Evolutionary conservation across 2,329 filamentous ascomycete species (phyloP), one percentile per base, ranked within the genome.

Genomic region (Epichloe aotearoae): DNA sequence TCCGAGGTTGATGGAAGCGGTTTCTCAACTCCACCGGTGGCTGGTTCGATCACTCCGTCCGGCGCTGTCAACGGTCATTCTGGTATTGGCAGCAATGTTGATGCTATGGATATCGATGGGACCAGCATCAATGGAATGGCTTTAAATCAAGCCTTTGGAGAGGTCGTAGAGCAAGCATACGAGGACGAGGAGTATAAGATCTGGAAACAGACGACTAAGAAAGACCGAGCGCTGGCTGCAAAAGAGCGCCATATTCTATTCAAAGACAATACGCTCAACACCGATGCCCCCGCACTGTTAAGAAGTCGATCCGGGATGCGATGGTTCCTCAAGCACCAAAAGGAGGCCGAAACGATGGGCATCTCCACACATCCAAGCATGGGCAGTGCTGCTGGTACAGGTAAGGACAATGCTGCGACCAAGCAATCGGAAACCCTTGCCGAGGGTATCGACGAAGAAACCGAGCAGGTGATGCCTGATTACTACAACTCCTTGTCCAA

Each of bases 201-300:
- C 37, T 98, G 94, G 93, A 98, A 97, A 70, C 91, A 97, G 67
- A 88, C 95, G 40, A 98, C 93, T 2, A 97, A 97, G 69, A 96
- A 93, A 64, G 90, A 95, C 61, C 83, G 93, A 55, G 93, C 93
- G 4, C 72, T 85, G 23, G 81, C 91, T 49, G 86, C 93, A 53
- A 88, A 90, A 56, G 88, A 95, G 63, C 80, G 93, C 34, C 83
- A 89, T 65, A 80, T 86, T 39, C 77, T 98, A 14, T 95, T 98
- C 69, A 85, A 84, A 54, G 86, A 84, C 47, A 84, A 89, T 59
- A 87, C 83, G 60, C 73, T 98, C 47, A 95, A 96, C 62, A 67
- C 78, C 1, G 93, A 98, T 33, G 88, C 94, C 55, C 88, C 89
- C 17, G 93, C 93, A 14, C 72, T 97, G 48, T 70, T 97, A 43